These are phyloP conservation scores for Psidium guajava DNA, from an alignment of 345 rosid species.

Conservation along the genomic window DNA sequence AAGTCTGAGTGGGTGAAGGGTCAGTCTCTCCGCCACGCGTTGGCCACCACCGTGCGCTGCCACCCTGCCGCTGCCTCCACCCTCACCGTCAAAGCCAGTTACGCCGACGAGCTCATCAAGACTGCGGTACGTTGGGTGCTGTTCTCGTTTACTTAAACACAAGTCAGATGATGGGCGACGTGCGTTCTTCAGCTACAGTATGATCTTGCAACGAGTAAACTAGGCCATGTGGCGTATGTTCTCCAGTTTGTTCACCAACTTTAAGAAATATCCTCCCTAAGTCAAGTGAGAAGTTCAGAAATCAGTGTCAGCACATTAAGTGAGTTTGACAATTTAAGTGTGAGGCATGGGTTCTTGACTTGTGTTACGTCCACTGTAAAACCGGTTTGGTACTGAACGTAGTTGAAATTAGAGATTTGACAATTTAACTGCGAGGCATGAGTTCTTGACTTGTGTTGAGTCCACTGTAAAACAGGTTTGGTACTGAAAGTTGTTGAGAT, in stretches of 20 bases:
- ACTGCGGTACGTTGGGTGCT: slow-evolving; percentile 11
- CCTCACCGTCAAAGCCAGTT: slow-evolving; percentile 9
- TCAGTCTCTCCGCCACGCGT: slow-evolving; percentile 4
- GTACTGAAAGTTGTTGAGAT: background rate
- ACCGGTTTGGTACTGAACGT: background rate
- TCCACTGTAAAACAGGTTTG: no score
- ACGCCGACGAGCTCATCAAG: slow-evolving; percentile 24
- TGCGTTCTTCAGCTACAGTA: background rate
- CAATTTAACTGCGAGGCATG: no score
- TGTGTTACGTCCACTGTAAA: background rate
- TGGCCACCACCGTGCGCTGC: slow-evolving; percentile 1
- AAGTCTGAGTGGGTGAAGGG: slow-evolving; percentile 18
- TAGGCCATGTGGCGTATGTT: background rate
- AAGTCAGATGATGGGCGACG: background rate
- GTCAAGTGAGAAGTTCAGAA: background rate
- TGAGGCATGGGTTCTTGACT: background rate
- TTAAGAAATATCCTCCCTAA: background rate
- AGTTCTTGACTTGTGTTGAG: no score
- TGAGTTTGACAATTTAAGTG: background rate
- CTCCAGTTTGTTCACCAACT: background rate
- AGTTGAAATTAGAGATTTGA: background rate
- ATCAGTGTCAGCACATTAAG: background rate
- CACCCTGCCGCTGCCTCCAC: slow-evolving; percentile 1
- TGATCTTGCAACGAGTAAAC: background rate
- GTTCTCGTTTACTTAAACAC: background rate